Evolutionary conservation across 768 basidiomycete species (phyloP).

Genomic region (Termitomyces sp.): DNA sequence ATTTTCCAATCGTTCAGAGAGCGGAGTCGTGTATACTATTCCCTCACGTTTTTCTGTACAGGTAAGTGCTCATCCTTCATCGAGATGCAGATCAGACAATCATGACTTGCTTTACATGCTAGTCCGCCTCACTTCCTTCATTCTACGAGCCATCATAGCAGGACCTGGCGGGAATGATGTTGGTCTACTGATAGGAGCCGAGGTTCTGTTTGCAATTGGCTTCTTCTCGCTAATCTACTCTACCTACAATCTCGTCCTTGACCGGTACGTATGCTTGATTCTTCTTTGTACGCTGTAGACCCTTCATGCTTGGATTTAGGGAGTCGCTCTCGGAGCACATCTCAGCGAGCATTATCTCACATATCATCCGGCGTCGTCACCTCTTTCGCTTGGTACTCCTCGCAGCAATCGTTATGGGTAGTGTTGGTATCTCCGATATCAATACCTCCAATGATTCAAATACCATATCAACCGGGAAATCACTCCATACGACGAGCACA

Average conservation of each 20-base stretch:
- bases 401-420: constrained; percentile 14
- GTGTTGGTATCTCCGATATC: constrained; percentile 15
- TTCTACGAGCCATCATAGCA: constrained; percentile 21
- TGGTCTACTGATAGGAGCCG: constrained; percentile 20
- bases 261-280: constrained; percentile 19
- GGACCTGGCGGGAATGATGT: constrained; percentile 20
- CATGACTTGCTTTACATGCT: neutral
- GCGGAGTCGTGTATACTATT: constrained; percentile 20
- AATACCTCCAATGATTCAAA: constrained; percentile 4
- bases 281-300: neutral
- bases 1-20: constrained; percentile 15
- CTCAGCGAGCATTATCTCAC: constrained; percentile 1
- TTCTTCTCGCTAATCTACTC: constrained; percentile 29
- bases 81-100: neutral
- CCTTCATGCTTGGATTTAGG: neutral
- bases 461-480: constrained; percentile 1
- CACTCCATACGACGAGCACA: constrained; percentile 16
- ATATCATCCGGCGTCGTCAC: constrained; percentile 11
- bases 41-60: constrained; percentile 22
- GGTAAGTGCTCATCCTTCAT: constrained; percentile 12
- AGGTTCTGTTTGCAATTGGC: constrained; percentile 26
- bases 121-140: constrained; percentile 26
- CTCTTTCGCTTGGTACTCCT: constrained; percentile 14
- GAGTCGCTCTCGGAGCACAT: neutral
- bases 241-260: constrained; percentile 26